Evolutionary conservation across 2,329 filamentous ascomycete species (phyloP).

Genomic region (Botryotinia narcissicola): DNA sequence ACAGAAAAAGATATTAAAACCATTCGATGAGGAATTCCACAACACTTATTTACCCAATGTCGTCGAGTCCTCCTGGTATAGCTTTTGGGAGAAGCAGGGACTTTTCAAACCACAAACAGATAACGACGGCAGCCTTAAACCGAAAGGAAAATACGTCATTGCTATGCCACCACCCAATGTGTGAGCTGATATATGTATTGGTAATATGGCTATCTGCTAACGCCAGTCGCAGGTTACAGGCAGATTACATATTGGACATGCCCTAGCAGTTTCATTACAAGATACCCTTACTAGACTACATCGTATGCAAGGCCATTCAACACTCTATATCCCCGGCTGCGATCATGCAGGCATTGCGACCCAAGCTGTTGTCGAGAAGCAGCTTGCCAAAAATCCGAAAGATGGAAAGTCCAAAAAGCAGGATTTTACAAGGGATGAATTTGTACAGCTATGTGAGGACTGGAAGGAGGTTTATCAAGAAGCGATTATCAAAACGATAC

Average conservation of each 20-base stretch:
- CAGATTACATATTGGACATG: background rate
- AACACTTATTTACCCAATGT: background rate
- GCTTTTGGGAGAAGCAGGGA: background rate
- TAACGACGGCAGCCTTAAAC: background rate
- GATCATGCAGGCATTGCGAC: background rate
- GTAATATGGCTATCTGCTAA: background rate
- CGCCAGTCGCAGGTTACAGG: background rate
- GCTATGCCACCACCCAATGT: slow-evolving; percentile 1
- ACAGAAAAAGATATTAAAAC: background rate
- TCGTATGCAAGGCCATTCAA: background rate
- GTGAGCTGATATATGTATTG: slow-evolving; percentile 1
- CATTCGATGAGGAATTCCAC: background rate
- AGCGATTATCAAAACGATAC: background rate
- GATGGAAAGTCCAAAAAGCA: background rate
- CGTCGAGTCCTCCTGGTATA: background rate
- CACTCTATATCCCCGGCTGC: background rate
- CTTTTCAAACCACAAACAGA: background rate
- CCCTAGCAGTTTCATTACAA: background rate
- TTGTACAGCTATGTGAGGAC: background rate
- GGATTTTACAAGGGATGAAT: background rate
- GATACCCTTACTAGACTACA: background rate
- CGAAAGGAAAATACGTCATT: background rate
- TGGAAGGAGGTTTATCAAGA: background rate
- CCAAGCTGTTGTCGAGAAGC: background rate
- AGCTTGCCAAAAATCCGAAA: background rate